Percentiles rank a stretch among this genome's conserved stretches.
These are phyloP conservation scores for Rostrohypoxylon terebratum DNA, from an alignment of 495 filamentous ascomycete genomes.

Conservation along the genomic window DNA sequence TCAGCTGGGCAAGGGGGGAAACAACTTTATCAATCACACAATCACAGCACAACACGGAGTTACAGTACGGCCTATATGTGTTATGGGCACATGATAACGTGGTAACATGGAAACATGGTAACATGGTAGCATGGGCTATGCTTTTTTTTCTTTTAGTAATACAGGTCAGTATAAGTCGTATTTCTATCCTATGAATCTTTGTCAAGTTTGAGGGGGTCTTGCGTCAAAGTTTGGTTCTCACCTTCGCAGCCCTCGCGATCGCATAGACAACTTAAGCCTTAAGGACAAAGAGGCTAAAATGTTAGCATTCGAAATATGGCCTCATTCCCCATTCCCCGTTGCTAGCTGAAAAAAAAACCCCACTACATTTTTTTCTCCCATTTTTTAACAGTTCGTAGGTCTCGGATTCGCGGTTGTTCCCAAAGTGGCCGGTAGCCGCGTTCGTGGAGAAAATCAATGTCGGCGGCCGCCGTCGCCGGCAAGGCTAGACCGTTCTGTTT, in stretches of 20 bases:
- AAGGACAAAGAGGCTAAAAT: neutral
- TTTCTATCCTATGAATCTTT: constrained; percentile 7
- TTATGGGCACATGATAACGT: neutral
- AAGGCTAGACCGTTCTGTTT: constrained; percentile 13
- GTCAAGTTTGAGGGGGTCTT: neutral
- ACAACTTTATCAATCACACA: neutral
- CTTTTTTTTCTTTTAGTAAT: constrained; percentile 9
- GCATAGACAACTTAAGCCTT: too few relatives aligned
- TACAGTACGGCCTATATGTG: neutral
- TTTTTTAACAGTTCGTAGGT: neutral
- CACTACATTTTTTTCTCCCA: neutral
- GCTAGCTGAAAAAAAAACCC: constrained; percentile 28
- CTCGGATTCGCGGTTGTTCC: neutral
- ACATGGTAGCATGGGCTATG: neutral
- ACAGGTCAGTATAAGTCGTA: constrained; percentile 2
- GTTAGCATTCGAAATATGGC: neutral
- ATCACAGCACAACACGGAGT: constrained; percentile 9
- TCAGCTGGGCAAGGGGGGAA: constrained; percentile 42
- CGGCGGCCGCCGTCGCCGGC: constrained; percentile 3
- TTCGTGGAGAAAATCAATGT: constrained; percentile 7
- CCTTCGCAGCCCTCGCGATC: constrained; percentile 17
- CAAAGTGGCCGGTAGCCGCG: constrained; percentile 7
- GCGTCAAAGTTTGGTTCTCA: constrained; percentile 17
- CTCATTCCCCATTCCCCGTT: constrained; percentile 18
- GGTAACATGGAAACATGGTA: neutral